These are phyloP conservation scores for Saccharomyces kudriavzevii DNA, from an alignment of 805 yeast genomes.

Conservation along the genomic window DNA sequence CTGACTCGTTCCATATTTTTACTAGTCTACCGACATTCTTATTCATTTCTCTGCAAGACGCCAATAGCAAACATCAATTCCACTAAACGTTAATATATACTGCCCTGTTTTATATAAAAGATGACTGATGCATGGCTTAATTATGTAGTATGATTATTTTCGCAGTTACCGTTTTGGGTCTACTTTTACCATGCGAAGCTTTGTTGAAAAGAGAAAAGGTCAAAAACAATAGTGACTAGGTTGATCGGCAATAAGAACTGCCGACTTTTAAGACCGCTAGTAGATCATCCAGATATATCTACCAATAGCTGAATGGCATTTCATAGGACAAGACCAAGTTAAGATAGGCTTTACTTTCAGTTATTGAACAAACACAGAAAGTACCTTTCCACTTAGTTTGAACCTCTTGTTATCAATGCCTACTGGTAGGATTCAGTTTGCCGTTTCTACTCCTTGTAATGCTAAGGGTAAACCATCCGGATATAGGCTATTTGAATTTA, in stretches of 20 bases:
- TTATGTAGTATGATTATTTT: not conserved
- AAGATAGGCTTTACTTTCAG: not conserved
- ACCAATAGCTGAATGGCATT: not conserved
- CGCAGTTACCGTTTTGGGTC: not conserved
- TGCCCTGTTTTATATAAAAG: not conserved
- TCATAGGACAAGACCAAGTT: not conserved
- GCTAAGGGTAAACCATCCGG: slow-evolving; percentile 15
- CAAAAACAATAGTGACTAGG: not conserved
- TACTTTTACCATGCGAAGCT: not conserved
- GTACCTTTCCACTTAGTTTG: not conserved
- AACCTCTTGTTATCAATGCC: not conserved
- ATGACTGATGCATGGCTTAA: not conserved
- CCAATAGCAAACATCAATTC: not conserved
- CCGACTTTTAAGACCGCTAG: not conserved
- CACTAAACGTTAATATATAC: not conserved
- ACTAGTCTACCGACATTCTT: not conserved
- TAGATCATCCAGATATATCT: not conserved
- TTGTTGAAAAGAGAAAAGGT: not conserved
- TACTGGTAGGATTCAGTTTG: slow-evolving; percentile 6
- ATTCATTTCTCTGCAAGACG: slow-evolving; percentile 1
- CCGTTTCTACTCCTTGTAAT: slow-evolving; percentile 21
- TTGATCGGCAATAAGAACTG: not conserved
- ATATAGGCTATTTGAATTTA: slow-evolving; percentile 14
- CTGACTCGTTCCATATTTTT: slow-evolving; percentile 35
- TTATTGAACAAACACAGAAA: not conserved